A percentile compares a stretch with the other conserved stretches of the same genome.
Evolutionary conservation across 169 alveolate genomes (phyloP).

Genomic region (Miamiensis avidus): DNA sequence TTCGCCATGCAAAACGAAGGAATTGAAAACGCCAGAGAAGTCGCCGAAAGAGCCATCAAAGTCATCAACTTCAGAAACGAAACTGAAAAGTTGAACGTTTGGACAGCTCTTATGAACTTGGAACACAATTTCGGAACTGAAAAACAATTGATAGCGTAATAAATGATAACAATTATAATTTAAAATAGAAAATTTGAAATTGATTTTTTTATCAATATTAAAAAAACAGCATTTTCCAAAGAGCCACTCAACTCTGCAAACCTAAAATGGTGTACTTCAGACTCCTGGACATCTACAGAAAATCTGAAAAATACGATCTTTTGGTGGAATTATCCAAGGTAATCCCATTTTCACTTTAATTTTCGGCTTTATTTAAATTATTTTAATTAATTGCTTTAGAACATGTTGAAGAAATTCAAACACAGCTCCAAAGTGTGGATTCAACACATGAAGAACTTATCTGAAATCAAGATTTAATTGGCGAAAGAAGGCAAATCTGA

Average conservation of each 20-base stretch:
- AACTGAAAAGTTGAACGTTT: slow-evolving; percentile 76
- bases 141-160: slow-evolving; percentile 49
- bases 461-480: slow-evolving; percentile 33
- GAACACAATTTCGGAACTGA: slow-evolving; percentile 79
- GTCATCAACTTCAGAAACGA: slow-evolving; percentile 67
- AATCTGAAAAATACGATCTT: slow-evolving; percentile 57
- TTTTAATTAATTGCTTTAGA: slow-evolving; percentile 14
- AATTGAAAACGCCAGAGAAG: slow-evolving; percentile 66
- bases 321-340: slow-evolving; percentile 66
- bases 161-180: neutral
- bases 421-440: slow-evolving; percentile 73
- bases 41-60: slow-evolving; percentile 83
- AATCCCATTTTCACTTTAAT: slow-evolving; percentile 4
- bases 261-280: slow-evolving; percentile 64
- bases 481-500: slow-evolving; percentile 23
- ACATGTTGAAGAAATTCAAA: slow-evolving; percentile 61
- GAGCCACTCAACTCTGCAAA: slow-evolving; percentile 76
- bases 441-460: slow-evolving; percentile 67
- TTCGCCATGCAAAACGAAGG: slow-evolving; percentile 67
- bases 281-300: slow-evolving; percentile 66
- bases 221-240: slow-evolving; percentile 55
- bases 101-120: slow-evolving; percentile 82
- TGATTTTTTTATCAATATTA: neutral
- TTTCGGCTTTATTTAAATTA: neutral
- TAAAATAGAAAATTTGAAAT: neutral